Conservation (phyloP, 306 rosid species). For the Cicer arietinum region DNA sequence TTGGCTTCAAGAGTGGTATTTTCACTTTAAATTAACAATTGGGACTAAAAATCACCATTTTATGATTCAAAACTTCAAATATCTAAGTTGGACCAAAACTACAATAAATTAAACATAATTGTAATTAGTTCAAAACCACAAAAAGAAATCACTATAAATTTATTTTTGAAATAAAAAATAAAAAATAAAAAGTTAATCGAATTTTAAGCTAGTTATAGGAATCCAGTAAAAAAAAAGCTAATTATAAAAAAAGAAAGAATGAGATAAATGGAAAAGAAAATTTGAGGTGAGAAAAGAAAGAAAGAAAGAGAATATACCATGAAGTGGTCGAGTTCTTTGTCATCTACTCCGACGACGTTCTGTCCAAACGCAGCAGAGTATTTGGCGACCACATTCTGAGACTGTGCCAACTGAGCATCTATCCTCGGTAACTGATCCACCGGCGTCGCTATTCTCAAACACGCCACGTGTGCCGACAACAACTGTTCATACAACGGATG, state of each 20-base stretch:
- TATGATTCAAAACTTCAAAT: too few relatives aligned
- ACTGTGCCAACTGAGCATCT: slow-evolving; percentile 95
- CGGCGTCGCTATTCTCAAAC: slow-evolving; percentile 96
- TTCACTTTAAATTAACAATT: too few relatives aligned
- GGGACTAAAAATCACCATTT: too few relatives aligned
- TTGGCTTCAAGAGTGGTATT: too few relatives aligned
- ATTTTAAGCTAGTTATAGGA: background rate
- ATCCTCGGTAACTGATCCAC: slow-evolving; percentile 98
- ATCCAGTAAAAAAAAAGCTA: background rate
- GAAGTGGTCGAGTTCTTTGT: slow-evolving; percentile 94
- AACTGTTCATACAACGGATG: slow-evolving; percentile 94
- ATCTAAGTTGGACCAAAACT: too few relatives aligned
- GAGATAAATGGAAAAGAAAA: background rate
- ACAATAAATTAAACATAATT: too few relatives aligned
- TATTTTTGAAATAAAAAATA: background rate
- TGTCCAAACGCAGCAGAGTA: slow-evolving; percentile 79
- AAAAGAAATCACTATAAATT: background rate
- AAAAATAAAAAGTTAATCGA: too few relatives aligned
- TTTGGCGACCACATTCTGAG: slow-evolving; percentile 94
- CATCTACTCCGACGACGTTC: slow-evolving; percentile 61
- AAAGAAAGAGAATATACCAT: slow-evolving; percentile 66
- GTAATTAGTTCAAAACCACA: background rate
- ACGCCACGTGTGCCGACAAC: slow-evolving; percentile 92
- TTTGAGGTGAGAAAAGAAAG: background rate
- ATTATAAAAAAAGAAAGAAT: background rate